Conservation (phyloP, 2,329 filamentous ascomycete genomes). For the Sarocladium kiliense region DNA sequence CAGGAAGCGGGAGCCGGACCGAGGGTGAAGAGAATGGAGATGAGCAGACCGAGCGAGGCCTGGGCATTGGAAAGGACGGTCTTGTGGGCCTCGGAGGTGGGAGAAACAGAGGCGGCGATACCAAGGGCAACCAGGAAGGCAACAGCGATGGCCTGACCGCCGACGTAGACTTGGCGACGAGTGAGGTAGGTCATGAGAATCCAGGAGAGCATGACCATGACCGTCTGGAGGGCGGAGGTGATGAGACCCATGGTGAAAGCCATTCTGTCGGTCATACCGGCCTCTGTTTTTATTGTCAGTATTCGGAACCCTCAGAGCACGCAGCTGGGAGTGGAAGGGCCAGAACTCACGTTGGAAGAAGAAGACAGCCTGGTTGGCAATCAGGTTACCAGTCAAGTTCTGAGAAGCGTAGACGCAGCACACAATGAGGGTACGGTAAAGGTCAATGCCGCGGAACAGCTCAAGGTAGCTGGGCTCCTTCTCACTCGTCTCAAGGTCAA, state of each 20-base stretch:
- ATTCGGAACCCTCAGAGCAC: background rate
- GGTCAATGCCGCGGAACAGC: slow-evolving; percentile 49
- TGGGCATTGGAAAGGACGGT: slow-evolving; percentile 45
- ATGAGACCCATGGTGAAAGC: slow-evolving; percentile 60
- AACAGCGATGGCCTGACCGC: slow-evolving; percentile 50
- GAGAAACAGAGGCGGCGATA: slow-evolving; percentile 46
- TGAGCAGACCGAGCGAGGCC: slow-evolving; percentile 57
- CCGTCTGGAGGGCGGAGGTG: slow-evolving; percentile 55
- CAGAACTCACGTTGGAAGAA: slow-evolving; percentile 46
- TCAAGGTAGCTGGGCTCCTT: slow-evolving; percentile 42
- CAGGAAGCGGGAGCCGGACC: slow-evolving; percentile 60
- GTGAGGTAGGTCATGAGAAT: slow-evolving; percentile 59
- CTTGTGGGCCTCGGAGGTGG: background rate
- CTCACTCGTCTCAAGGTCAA: slow-evolving; percentile 43
- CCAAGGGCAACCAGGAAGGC: slow-evolving; percentile 52
- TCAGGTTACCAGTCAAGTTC: slow-evolving; percentile 56
- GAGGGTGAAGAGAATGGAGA: slow-evolving; percentile 60
- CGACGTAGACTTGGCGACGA: slow-evolving; percentile 60
- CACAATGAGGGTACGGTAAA: slow-evolving; percentile 48
- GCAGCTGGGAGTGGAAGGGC: too few relatives aligned
- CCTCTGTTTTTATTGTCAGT: slow-evolving; percentile 38
- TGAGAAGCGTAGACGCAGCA: slow-evolving; percentile 54
- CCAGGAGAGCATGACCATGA: slow-evolving; percentile 64
- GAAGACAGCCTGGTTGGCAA: slow-evolving; percentile 57
- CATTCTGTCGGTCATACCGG: slow-evolving; percentile 47